Evolutionary conservation across 2,329 filamentous ascomycete genomes (phyloP).

Genomic region (Diaporthe sp.): DNA sequence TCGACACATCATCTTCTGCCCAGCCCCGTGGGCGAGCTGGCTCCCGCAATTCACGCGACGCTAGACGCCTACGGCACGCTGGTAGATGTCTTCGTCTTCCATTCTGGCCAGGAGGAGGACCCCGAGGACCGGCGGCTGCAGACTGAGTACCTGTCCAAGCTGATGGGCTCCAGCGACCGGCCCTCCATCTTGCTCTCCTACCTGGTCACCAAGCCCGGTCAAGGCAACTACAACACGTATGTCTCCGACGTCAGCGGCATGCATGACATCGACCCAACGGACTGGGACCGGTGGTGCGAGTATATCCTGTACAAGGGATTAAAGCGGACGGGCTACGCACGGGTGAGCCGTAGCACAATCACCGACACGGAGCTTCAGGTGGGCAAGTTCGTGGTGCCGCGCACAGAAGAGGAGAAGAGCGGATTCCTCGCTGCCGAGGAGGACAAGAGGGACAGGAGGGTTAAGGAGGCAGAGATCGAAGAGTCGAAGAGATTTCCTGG

Average conservation of each 20-base stretch:
- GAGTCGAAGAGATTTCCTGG: conserved; percentile 86
- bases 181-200: conserved; percentile 92
- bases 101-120: conserved; percentile 98
- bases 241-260: conserved; percentile 90
- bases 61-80: conserved; percentile 91
- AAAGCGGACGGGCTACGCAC: conserved; percentile 87
- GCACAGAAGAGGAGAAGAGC: conserved; percentile 70
- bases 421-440: conserved; percentile 56
- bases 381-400: conserved; percentile 91
- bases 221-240: conserved; percentile 98
- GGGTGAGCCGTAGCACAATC: conserved; percentile 90
- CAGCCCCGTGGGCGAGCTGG: conserved; percentile 92
- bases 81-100: conserved; percentile 97
- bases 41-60: conserved; percentile 96
- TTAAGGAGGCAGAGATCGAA: conserved; percentile 81
- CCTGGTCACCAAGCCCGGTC: conserved; percentile 87
- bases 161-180: conserved; percentile 87
- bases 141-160: conserved; percentile 84
- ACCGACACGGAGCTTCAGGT: conserved; percentile 98
- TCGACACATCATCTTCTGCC: conserved; percentile 96
- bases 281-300: conserved; percentile 99
- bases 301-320: conserved; percentile 97
- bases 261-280: conserved; percentile 91
- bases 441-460: conserved; percentile 69
- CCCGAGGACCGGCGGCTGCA: conserved; percentile 91